Percentiles rank a stretch among this genome's conserved stretches.
These are phyloP conservation scores for Alternaria triticimaculans DNA, from an alignment of 2,329 filamentous ascomycete genomes.

Conservation along the genomic window DNA sequence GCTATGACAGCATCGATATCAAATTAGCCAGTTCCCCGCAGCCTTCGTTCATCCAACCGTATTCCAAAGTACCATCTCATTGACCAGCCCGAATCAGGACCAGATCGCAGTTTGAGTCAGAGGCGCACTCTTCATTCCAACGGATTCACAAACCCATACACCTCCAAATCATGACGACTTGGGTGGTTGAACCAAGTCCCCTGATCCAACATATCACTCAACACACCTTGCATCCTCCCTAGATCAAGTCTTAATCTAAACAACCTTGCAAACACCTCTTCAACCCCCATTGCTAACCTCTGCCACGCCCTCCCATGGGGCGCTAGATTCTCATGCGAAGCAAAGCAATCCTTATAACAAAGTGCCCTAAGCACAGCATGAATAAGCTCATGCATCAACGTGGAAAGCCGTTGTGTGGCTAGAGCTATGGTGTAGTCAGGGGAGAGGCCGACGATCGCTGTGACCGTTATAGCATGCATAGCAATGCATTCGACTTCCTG, in stretches of 20 bases:
- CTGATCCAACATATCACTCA: accelerated
- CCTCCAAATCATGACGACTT: background rate
- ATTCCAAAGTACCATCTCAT: no score
- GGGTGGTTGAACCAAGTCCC: background rate
- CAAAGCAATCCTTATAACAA: background rate
- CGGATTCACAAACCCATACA: no score
- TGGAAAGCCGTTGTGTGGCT: background rate
- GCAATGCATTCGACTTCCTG: background rate
- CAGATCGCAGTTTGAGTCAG: no score
- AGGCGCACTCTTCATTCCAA: no score
- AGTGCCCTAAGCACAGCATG: background rate
- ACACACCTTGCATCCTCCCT: background rate
- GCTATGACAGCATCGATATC: no score
- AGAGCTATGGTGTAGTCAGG: background rate
- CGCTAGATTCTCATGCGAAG: background rate
- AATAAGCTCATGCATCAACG: background rate
- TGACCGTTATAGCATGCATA: background rate
- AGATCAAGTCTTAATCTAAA: background rate
- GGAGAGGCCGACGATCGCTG: accelerated
- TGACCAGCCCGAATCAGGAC: no score
- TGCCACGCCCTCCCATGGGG: background rate
- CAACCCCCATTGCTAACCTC: background rate
- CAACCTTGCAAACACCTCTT: background rate
- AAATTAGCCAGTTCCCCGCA: no score
- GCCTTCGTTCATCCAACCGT: no score